Conservation (phyloP, 306 rosid genomes). For the Sphenostylis stenocarpa region DNA sequence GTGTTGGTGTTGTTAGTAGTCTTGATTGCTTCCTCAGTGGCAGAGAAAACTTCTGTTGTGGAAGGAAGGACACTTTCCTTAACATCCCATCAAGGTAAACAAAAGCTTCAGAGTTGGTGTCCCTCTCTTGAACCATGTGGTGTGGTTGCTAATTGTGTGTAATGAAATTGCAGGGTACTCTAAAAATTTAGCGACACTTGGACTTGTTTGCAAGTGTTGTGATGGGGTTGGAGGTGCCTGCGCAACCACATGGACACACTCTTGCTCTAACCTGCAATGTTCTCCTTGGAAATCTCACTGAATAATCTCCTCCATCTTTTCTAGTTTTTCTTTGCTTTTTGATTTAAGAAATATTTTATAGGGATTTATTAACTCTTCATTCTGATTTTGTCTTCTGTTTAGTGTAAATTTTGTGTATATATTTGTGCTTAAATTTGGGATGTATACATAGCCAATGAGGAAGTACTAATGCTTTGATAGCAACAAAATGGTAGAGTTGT, state of each 20-base stretch:
- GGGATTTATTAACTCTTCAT: neutral
- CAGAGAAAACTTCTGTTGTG: constrained; percentile 1
- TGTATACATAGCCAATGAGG: neutral
- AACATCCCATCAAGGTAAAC: constrained; percentile 37
- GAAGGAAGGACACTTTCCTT: constrained; percentile 46
- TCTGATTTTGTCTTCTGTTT: neutral
- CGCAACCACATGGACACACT: constrained; percentile 44
- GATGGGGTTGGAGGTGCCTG: constrained; percentile 53
- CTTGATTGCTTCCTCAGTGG: constrained; percentile 27
- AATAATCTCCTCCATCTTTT: neutral
- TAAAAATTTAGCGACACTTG: constrained; percentile 36
- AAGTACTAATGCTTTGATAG: neutral
- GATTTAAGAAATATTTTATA: neutral
- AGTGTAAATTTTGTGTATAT: constrained; percentile 6
- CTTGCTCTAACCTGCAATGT: constrained; percentile 54
- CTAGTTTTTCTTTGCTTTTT: neutral
- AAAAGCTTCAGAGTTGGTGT: neutral
- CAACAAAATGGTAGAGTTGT: too few relatives aligned
- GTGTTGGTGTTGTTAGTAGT: constrained; percentile 11
- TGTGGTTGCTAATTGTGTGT: neutral
- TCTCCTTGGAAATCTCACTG: constrained; percentile 51
- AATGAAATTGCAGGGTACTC: constrained; percentile 27
- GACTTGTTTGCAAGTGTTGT: constrained; percentile 61
- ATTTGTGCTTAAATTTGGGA: constrained; percentile 1
- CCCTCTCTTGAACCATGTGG: neutral